Evolutionary conservation across 148 eudicot genomes (phyloP).

Genomic region (Nepenthes gracilis): DNA sequence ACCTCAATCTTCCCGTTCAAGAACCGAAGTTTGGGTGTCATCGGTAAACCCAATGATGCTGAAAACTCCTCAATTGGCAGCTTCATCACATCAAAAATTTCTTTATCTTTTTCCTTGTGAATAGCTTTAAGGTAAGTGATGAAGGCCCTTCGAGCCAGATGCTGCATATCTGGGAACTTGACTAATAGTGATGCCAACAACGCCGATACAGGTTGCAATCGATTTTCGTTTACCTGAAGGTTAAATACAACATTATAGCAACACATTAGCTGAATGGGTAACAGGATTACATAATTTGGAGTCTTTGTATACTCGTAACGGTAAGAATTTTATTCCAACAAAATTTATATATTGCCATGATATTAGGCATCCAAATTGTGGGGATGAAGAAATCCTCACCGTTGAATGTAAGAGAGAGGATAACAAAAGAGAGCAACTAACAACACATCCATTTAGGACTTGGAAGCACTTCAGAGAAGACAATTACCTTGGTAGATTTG

Average conservation of each 20-base stretch:
- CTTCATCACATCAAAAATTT: conserved; percentile 66
- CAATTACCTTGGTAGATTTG: conserved; percentile 36
- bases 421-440: not conserved
- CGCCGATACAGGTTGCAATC: conserved; percentile 55
- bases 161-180: conserved; percentile 45
- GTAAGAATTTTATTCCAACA: too few relatives aligned
- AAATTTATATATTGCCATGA: too few relatives aligned
- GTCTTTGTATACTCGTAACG: too few relatives aligned
- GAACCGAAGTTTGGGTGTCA: conserved; percentile 75
- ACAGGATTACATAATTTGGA: not conserved
- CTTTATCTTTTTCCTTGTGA: conserved; percentile 59
- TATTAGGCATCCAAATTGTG: too few relatives aligned
- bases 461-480: not conserved
- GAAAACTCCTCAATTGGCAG: conserved; percentile 69
- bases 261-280: not conserved
- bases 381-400: too few relatives aligned
- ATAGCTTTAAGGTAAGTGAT: conserved; percentile 72
- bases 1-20: conserved; percentile 33
- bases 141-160: conserved; percentile 72
- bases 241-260: conserved; percentile 1
- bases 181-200: conserved; percentile 61
- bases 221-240: conserved; percentile 46
- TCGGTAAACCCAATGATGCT: conserved; percentile 84
- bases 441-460: not conserved
- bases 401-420: not conserved